Conservation (phyloP, 2,329 filamentous ascomycete species). For the Lachnellula cervina region DNA sequence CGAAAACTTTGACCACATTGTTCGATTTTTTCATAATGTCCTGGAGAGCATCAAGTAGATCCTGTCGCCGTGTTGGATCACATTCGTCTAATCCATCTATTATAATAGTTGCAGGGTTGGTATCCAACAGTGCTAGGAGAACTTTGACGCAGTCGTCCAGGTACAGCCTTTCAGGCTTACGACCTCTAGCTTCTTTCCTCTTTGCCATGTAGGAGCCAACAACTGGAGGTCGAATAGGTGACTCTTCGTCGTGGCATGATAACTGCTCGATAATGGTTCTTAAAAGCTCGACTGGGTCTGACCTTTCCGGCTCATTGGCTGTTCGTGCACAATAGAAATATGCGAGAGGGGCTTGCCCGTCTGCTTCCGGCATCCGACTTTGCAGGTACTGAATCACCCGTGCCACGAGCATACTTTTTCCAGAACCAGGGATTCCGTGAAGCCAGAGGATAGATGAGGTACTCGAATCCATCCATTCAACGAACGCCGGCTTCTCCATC, state of each 20-base stretch:
- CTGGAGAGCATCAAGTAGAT: conserved; percentile 3
- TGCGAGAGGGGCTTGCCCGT: conserved; percentile 1
- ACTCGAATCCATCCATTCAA: conserved; percentile 27
- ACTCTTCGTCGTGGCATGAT: background rate
- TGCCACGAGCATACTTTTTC: conserved; percentile 31
- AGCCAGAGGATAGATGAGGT: conserved; percentile 33
- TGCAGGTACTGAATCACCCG: conserved; percentile 6
- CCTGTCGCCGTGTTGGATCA: background rate
- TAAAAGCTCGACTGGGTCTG: conserved; percentile 21
- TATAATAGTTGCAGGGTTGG: conserved; percentile 4
- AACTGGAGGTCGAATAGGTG: conserved; percentile 1
- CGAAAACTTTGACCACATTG: conserved; percentile 9
- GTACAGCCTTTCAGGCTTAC: background rate
- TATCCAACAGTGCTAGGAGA: background rate
- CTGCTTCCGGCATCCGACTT: too few species aligned
- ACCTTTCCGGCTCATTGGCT: conserved; percentile 20
- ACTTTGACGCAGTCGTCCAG: conserved; percentile 2
- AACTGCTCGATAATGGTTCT: conserved; percentile 23
- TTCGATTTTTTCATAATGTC: background rate
- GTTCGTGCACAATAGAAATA: conserved; percentile 31
- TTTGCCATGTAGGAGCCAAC: background rate
- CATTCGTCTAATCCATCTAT: conserved; percentile 12
- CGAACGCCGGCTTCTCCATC: conserved; percentile 21
- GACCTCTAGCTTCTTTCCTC: background rate
- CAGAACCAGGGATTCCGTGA: conserved; percentile 31